Evolutionary conservation across 2,329 filamentous ascomycete genomes (phyloP), one percentile per base, ranked within the genome.

Genomic region (Alternaria conjuncta): DNA sequence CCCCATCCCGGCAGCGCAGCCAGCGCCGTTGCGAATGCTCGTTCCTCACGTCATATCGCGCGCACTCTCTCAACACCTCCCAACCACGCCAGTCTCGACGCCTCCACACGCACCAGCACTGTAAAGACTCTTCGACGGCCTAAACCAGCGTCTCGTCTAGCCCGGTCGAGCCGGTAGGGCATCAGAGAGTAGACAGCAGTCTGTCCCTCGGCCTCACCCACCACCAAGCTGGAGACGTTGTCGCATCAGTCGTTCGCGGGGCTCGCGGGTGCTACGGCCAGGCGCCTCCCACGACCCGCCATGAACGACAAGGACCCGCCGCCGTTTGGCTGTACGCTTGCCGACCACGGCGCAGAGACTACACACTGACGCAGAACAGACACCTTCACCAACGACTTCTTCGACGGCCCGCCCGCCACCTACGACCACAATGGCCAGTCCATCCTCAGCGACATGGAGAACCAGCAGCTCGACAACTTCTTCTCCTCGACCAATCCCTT

Each of bases 241-340:
- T 70, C 65, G 61, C 59, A 67, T 15, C 67, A 62, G 45, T 66
- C 70, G 67, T 64, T 67, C 63, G 66, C 69, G 71, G 67, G 68
- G 63, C 64, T 71, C 68, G 75, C 66, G 68, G 69, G 66, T 65
- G 69, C 64, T 62, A 60, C 66, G 63, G 70, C 69, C 66, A 74
- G 60, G 68, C 63, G 69, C 70, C 71, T 67, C 57, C 58, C 66
- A 64, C 71, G 63, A 45, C 54, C 67, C 64, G 70, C 69, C 71
- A 79, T 79, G 77, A 71, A 73, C 70, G 70, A 75, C 59, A 75
- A 76, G 55, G 75, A 76, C 50, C 68, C 75, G 45, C 65, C 68
- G 66, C 77, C 77, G 13, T 79, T 79, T 70, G 77, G 77, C 66
- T 79, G 75, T 77, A 74, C 25, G 72, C 60, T 47, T 28, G 26